Evolutionary conservation across 1,139 yeast species (phyloP).

Genomic region (Pichia kudriavzevii): DNA sequence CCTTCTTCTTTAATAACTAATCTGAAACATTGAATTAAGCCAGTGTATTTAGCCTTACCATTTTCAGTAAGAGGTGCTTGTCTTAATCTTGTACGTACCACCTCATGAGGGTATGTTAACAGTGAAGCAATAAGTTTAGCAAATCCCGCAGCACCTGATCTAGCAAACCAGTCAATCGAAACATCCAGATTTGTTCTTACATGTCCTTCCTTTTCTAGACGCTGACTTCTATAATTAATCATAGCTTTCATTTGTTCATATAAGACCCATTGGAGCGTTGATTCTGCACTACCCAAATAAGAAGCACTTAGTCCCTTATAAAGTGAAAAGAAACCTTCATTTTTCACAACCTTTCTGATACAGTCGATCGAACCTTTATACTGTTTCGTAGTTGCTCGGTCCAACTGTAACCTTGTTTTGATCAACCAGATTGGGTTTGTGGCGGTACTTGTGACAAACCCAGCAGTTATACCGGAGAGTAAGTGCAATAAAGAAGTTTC

Average conservation of each 20-base stretch:
- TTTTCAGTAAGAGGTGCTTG: conserved; percentile 77
- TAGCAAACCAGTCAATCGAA: conserved; percentile 83
- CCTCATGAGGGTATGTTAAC: conserved; percentile 96
- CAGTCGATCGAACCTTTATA: conserved; percentile 88
- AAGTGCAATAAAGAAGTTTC: conserved; percentile 86
- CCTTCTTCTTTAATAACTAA: conserved; percentile 88
- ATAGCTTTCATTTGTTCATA: conserved; percentile 88
- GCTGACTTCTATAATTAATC: conserved; percentile 51
- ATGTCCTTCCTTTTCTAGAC: conserved; percentile 36
- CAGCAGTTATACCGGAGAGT: conserved; percentile 86
- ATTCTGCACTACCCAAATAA: conserved; percentile 87
- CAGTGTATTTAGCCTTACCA: conserved; percentile 83
- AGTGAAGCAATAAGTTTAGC: conserved; percentile 92
- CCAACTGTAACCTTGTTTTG: conserved; percentile 89
- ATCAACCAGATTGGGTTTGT: conserved; percentile 99
- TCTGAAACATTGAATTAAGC: conserved; percentile 79
- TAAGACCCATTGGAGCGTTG: conserved; percentile 92
- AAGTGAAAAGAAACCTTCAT: conserved; percentile 75
- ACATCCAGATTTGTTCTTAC: conserved; percentile 56
- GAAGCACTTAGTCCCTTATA: conserved; percentile 91
- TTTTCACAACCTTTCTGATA: conserved; percentile 53
- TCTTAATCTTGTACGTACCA: conserved; percentile 88
- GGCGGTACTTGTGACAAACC: conserved; percentile 92
- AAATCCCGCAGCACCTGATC: conserved; percentile 96
- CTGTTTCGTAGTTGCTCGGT: conserved; percentile 54